Evolutionary conservation across 306 rosid genomes (phyloP), one percentile per base, ranked within the genome.

Genomic region (Canavalia ensiformis): DNA sequence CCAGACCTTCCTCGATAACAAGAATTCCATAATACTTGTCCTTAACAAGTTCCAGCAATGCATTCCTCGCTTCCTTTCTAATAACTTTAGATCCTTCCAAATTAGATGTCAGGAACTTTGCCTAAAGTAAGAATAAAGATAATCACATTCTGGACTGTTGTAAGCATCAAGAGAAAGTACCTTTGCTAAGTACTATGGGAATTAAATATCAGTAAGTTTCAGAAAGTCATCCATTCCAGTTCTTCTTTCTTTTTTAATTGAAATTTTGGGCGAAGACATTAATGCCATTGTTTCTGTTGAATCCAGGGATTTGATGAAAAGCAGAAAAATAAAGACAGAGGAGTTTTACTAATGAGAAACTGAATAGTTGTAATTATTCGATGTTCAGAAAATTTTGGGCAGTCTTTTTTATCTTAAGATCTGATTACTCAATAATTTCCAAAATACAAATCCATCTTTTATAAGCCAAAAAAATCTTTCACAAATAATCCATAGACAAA

Each of bases 1-100:
- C 86, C 68, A 94, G 82, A 69, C 97, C 98, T 87, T 94, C 97
- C 86, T 94, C 98, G 73, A 92, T 83, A 42, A 94, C 79, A 85
- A 91, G 92, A 86, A 92, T 92, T 84, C 88, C 88, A 79, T 86
- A 86, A 75, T 91, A 91, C 4, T 85, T 86, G 82, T 91, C 97
- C 86, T 91, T 91, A 59, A 77, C 81, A 68, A 92, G 88, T 77
- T 94, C 97, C 82, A 91, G 87, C 89, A 94, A 89, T 8, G 86
- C 97, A 84, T 87, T 91, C 84, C 84, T 91, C 87, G 97, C 97
- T 86, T 92, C 98, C 88, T 88, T 91, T 83, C 80, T 90, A 77
- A 82, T 54, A 72, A 91, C 84, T 82, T 87, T 86, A 80, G 95
- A 87, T 83, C 88, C 94, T 74, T 87, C 88, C 3, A 47, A 49